These are phyloP conservation scores for Galerina sulciceps DNA, from an alignment of 768 basidiomycete genomes.

Conservation along the genomic window DNA sequence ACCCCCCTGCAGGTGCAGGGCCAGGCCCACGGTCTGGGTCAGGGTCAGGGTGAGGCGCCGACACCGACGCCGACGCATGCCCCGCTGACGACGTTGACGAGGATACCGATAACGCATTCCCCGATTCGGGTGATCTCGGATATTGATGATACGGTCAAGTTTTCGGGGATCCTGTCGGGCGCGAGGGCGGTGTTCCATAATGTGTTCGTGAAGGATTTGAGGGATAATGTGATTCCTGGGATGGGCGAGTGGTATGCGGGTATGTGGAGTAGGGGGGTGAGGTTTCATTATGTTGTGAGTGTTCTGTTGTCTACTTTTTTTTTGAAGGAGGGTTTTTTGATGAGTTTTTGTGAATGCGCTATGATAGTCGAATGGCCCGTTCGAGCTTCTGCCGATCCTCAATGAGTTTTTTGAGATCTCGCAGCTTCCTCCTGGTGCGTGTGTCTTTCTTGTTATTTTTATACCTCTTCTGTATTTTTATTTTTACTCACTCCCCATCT, in stretches of 20 bases:
- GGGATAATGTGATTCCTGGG: slow-evolving; percentile 78
- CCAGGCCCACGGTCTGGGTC: too few relatives aligned
- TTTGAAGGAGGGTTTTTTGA: not conserved
- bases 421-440: slow-evolving; percentile 64
- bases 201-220: slow-evolving; percentile 86
- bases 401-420: slow-evolving; percentile 75
- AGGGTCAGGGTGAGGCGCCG: slow-evolving; percentile 7
- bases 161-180: slow-evolving; percentile 77
- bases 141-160: slow-evolving; percentile 92
- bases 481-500: not conserved
- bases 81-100: slow-evolving; percentile 32
- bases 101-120: slow-evolving; percentile 60
- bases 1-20: too few relatives aligned
- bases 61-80: not conserved
- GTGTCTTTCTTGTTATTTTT: not conserved
- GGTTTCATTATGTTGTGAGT: slow-evolving; percentile 90
- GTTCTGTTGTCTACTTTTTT: not conserved
- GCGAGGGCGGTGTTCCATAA: slow-evolving; percentile 86
- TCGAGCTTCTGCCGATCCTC: slow-evolving; percentile 80
- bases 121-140: slow-evolving; percentile 86
- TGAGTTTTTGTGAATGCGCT: not conserved
- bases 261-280: slow-evolving; percentile 72
- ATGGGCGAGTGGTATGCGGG: slow-evolving; percentile 80
- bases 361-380: slow-evolving; percentile 83
- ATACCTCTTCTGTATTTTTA: too few relatives aligned